phyloP scores from a whole-genome alignment of 306 rosid genomes.

The Macrotyloma uniflorum region DNA sequence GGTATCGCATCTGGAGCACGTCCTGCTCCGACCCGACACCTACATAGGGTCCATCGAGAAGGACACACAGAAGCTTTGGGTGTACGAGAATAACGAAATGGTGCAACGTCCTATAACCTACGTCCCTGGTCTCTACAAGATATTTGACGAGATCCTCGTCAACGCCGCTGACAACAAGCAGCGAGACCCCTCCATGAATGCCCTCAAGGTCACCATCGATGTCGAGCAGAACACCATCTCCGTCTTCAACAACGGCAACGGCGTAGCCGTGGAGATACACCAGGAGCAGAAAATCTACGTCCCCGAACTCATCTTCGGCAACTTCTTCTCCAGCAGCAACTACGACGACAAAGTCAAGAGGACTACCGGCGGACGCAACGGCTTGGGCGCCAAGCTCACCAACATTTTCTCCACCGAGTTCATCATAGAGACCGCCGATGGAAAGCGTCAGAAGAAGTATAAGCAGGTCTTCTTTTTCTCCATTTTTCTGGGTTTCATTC shows the following conservation, averaged over 20 bases:
- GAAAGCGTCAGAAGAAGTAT: slow-evolving; percentile 78
- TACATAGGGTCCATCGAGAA: slow-evolving; percentile 91
- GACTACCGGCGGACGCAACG: slow-evolving; percentile 94
- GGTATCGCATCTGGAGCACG: slow-evolving; percentile 93
- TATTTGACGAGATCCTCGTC: slow-evolving; percentile 93
- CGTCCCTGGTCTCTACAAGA: slow-evolving; percentile 93
- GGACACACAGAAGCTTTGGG: slow-evolving; percentile 86
- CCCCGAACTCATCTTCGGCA: slow-evolving; percentile 92
- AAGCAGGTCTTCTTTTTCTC: slow-evolving; percentile 63
- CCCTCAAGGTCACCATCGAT: slow-evolving; percentile 67
- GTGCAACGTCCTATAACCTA: slow-evolving; percentile 67
- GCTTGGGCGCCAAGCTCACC: slow-evolving; percentile 94
- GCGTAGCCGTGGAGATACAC: slow-evolving; percentile 91
- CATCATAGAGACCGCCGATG: slow-evolving; percentile 89
- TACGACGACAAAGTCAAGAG: slow-evolving; percentile 83
- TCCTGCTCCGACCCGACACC: slow-evolving; percentile 93
- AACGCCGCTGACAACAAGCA: slow-evolving; percentile 97
- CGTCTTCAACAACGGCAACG: slow-evolving; percentile 81
- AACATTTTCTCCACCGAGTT: slow-evolving; percentile 91
- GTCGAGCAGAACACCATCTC: slow-evolving; percentile 58
- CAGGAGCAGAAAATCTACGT: slow-evolving; percentile 95
- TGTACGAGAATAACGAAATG: slow-evolving; percentile 73
- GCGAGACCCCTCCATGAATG: slow-evolving; percentile 78
- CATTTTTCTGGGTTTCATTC: not conserved
- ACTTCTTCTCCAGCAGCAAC: slow-evolving; percentile 85